Evolutionary conservation across 306 rosid species (phyloP).

Genomic region (Quercus parvula): DNA sequence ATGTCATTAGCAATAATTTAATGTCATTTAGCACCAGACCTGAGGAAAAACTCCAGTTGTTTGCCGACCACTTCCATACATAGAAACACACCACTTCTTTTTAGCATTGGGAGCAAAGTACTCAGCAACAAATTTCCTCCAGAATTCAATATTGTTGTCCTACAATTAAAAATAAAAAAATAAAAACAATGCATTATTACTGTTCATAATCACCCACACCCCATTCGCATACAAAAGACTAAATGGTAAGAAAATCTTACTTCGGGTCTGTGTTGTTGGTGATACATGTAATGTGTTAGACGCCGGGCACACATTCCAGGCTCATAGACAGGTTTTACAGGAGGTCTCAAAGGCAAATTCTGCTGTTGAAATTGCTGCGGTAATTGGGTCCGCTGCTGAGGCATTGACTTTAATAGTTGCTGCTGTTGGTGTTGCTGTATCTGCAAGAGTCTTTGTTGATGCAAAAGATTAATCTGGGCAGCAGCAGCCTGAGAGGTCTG

Average conservation of each 20-base stretch:
- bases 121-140: conserved; percentile 97
- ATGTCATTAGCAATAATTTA: conserved; percentile 16
- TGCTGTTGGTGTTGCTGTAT: conserved; percentile 87
- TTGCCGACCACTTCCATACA: conserved; percentile 95
- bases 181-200: conserved; percentile 21
- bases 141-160: conserved; percentile 94
- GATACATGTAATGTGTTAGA: conserved; percentile 90
- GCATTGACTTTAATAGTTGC: conserved; percentile 81
- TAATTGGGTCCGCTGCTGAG: conserved; percentile 78
- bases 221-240: conserved; percentile 2
- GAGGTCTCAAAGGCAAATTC: conserved; percentile 70
- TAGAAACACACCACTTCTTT: conserved; percentile 98
- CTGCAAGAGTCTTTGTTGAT: conserved; percentile 78
- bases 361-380: conserved; percentile 88
- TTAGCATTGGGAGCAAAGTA: conserved; percentile 93
- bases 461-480: conserved; percentile 79
- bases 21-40: conserved; percentile 50
- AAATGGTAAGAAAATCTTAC: conserved; percentile 37
- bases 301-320: conserved; percentile 98
- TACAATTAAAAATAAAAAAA: conserved; percentile 3
- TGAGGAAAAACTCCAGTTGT: conserved; percentile 97
- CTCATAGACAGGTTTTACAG: conserved; percentile 78
- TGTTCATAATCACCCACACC: conserved; percentile 16
- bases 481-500: conserved; percentile 87
- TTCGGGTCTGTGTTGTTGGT: conserved; percentile 92